Evolutionary conservation across 2,329 filamentous ascomycete species (phyloP).

Genomic region (Trichophyton verrucosum): DNA sequence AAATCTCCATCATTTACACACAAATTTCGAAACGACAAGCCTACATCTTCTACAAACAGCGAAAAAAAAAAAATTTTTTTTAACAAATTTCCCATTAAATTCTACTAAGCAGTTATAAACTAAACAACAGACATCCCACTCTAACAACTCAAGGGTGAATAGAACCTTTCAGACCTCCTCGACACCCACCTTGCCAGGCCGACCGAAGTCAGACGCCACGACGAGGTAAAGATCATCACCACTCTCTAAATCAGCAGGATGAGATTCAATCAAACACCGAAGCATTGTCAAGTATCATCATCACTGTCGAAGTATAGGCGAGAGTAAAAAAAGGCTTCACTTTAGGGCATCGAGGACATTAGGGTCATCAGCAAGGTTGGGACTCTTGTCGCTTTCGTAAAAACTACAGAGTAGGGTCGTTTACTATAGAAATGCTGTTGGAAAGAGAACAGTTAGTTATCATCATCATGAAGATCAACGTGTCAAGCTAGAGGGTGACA

Average conservation of each 20-base stretch:
- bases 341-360: slow-evolving; percentile 79
- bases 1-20: background rate
- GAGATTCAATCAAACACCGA: slow-evolving; percentile 25
- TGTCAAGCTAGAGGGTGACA: background rate
- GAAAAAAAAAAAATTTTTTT: background rate
- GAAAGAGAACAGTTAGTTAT: slow-evolving; percentile 10
- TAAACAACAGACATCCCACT: background rate
- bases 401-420: slow-evolving; percentile 82
- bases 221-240: slow-evolving; percentile 90
- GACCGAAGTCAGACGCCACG: slow-evolving; percentile 61
- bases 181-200: slow-evolving; percentile 63
- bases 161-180: slow-evolving; percentile 80
- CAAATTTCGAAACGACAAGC: too few relatives aligned
- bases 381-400: slow-evolving; percentile 77
- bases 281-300: slow-evolving; percentile 15
- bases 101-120: background rate
- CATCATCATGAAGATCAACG: background rate
- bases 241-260: slow-evolving; percentile 56
- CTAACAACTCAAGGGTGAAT: slow-evolving; percentile 23
- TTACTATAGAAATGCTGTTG: slow-evolving; percentile 83
- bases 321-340: slow-evolving; percentile 58
- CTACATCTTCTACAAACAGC: background rate
- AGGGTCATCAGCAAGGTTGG: slow-evolving; percentile 86
- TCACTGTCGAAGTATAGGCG: slow-evolving; percentile 21
- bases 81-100: background rate